Conservation (phyloP, 345 rosid species). For the Lagerstroemia speciosa region DNA sequence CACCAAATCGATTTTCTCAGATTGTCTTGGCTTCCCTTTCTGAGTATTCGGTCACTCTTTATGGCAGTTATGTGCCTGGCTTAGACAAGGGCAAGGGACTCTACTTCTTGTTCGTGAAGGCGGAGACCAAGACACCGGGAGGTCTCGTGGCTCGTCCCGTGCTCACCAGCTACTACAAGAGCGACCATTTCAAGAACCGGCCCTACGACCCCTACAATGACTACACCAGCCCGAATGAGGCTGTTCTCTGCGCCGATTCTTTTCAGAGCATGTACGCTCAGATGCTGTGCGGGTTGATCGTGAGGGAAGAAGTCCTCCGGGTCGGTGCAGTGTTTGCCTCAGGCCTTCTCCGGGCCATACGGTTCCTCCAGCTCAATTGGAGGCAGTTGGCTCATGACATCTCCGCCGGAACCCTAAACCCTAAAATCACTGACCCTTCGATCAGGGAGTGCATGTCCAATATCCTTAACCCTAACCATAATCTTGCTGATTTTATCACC, state of each 20-base stretch:
- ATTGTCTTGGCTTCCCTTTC: no score
- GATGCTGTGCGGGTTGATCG: slow-evolving; percentile 75
- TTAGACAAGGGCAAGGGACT: slow-evolving; percentile 86
- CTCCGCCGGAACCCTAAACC: slow-evolving; percentile 48
- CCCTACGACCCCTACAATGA: slow-evolving; percentile 71
- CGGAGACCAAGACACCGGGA: slow-evolving; percentile 72
- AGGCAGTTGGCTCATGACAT: slow-evolving; percentile 48
- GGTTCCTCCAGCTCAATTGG: slow-evolving; percentile 73
- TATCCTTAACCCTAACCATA: slow-evolving; percentile 50
- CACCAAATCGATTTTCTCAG: no score
- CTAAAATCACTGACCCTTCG: slow-evolving; percentile 40
- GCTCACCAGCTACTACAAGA: no score
- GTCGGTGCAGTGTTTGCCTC: slow-evolving; percentile 91
- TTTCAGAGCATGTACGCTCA: slow-evolving; percentile 89
- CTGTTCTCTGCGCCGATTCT: slow-evolving; percentile 77
- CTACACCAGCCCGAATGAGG: slow-evolving; percentile 78
- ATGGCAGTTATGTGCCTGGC: slow-evolving; percentile 71
- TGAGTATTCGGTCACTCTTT: no score
- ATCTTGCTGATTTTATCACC: slow-evolving; percentile 46
- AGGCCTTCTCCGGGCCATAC: slow-evolving; percentile 73
- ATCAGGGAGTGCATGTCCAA: slow-evolving; percentile 33
- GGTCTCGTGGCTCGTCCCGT: slow-evolving; percentile 88
- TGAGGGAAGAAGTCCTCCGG: slow-evolving; percentile 66
- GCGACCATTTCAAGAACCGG: slow-evolving; percentile 67
- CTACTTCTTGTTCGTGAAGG: slow-evolving; percentile 70